Evolutionary conservation across 306 rosid species (phyloP).

Genomic region (Sesbania bispinosa): DNA sequence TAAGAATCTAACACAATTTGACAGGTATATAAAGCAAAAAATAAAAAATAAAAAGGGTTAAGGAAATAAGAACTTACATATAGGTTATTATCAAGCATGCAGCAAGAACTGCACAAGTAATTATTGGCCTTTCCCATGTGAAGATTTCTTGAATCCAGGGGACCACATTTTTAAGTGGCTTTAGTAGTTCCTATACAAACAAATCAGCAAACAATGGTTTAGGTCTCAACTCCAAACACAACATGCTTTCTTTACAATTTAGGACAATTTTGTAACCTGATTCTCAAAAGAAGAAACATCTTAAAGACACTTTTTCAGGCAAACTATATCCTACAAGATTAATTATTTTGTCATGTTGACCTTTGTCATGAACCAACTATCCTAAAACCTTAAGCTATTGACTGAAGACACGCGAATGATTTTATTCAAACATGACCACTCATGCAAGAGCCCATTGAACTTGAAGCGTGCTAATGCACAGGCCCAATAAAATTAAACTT

Average conservation of each 20-base stretch:
- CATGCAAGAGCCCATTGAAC: no score
- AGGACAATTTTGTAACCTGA: neutral
- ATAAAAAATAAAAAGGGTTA: neutral
- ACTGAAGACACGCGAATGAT: no score
- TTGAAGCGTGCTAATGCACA: no score
- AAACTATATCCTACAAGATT: neutral
- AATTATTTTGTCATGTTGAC: neutral
- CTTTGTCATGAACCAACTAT: no score
- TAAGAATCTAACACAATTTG: conserved; percentile 7
- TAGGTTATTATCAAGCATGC: conserved; percentile 52
- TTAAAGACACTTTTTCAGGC: neutral
- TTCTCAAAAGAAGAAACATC: conserved; percentile 17
- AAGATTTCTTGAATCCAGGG: conserved; percentile 57
- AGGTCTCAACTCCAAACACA: conserved; percentile 14
- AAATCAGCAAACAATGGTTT: neutral
- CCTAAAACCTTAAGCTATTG: no score
- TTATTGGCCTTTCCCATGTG: conserved; percentile 69
- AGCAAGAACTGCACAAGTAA: conserved; percentile 45
- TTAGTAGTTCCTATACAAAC: conserved; percentile 61
- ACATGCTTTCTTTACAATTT: neutral
- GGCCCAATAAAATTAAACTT: no score
- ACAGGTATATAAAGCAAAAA: neutral
- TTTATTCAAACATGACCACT: no score
- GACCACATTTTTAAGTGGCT: conserved; percentile 47
- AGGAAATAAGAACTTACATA: conserved; percentile 41